A percentile compares a stretch with the other conserved stretches of the same genome.
Evolutionary conservation across 192 early-diverging fungal species (phyloP).

Genomic region (Pilaira anomala): DNA sequence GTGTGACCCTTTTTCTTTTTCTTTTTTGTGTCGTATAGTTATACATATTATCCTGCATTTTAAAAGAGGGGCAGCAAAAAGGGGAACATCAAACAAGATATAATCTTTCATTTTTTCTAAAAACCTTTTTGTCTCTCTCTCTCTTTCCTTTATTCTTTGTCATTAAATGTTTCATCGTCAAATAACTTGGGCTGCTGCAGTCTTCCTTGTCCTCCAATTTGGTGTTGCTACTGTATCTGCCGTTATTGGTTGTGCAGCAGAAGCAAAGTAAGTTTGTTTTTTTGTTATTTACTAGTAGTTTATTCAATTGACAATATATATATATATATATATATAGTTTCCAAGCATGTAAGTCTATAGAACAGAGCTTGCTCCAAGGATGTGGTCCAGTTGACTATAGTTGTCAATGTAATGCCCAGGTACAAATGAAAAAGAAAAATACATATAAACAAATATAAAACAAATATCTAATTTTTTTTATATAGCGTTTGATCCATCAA

Average conservation of each 20-base stretch:
- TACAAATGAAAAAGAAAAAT: neutral
- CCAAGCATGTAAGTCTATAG: constrained; percentile 25
- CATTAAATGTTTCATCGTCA: neutral
- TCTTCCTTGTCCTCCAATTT: constrained; percentile 7
- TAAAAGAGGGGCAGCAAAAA: no score
- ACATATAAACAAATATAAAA: neutral
- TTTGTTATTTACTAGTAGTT: neutral
- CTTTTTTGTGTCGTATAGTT: no score
- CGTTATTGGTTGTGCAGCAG: constrained; percentile 23
- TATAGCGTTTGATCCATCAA: constrained; percentile 22
- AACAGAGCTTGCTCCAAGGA: constrained; percentile 9
- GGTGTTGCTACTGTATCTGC: constrained; percentile 3
- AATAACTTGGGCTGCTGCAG: neutral
- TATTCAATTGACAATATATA: no score
- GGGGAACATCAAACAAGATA: no score
- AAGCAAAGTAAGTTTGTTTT: constrained; percentile 26
- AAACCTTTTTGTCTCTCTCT: no score
- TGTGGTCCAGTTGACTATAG: constrained; percentile 27
- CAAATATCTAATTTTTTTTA: neutral
- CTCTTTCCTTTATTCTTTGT: no score
- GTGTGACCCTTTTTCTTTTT: no score
- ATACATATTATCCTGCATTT: no score
- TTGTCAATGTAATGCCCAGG: constrained; percentile 34
- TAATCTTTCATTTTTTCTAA: no score
- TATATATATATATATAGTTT: constrained; percentile 26